Conservation (phyloP, 495 filamentous ascomycete species). For the Chlorociboria aeruginascens region DNA sequence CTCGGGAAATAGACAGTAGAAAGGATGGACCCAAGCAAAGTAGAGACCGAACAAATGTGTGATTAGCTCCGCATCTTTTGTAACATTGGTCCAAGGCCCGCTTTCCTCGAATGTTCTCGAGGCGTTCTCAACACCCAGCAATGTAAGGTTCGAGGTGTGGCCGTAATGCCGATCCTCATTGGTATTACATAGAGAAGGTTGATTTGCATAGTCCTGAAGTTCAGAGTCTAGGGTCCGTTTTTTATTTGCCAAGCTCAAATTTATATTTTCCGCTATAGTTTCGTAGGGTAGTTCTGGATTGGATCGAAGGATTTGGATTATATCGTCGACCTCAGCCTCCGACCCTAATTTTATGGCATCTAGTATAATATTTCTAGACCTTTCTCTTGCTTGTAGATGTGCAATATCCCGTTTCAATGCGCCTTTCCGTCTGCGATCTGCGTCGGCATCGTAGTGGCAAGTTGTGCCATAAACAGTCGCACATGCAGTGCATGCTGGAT, state of each 20-base stretch:
- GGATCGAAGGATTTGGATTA: conserved; percentile 26
- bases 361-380: conserved; percentile 25
- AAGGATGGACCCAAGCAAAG: conserved; percentile 71
- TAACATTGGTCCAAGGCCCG: conserved; percentile 46
- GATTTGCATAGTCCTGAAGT: conserved; percentile 16
- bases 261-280: conserved; percentile 22
- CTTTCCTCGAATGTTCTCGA: neutral
- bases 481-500: conserved; percentile 33
- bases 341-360: conserved; percentile 24
- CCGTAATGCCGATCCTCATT: conserved; percentile 10
- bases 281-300: conserved; percentile 22
- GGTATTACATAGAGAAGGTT: conserved; percentile 2
- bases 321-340: conserved; percentile 28
- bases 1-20: conserved; percentile 56
- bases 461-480: conserved; percentile 30
- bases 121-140: neutral
- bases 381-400: conserved; percentile 20
- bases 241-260: conserved; percentile 13
- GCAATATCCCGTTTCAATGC: conserved; percentile 27
- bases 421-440: conserved; percentile 29
- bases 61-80: conserved; percentile 41
- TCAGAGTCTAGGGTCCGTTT: conserved; percentile 22
- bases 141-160: conserved; percentile 9
- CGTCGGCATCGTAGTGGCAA: conserved; percentile 32
- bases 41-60: conserved; percentile 57